Evolutionary conservation across 1,284 basidiomycete genomes (phyloP).

Genomic region (Microbotryum silenes-acaulis): DNA sequence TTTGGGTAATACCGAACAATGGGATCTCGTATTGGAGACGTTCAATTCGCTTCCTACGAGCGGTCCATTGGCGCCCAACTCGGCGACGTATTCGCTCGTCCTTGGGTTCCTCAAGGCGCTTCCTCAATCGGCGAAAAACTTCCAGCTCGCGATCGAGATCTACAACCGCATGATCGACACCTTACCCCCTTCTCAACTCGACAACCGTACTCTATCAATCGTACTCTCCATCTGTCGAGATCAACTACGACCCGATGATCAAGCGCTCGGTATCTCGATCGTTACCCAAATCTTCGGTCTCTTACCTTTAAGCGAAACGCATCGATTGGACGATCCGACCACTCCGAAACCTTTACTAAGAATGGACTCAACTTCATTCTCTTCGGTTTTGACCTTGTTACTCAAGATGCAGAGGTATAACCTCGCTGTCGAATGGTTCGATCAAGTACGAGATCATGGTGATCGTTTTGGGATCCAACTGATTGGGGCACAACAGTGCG

Average conservation of each 20-base stretch:
- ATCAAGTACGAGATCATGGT: conserved; percentile 24
- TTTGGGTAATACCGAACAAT: conserved; percentile 6
- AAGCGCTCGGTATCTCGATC: conserved; percentile 8
- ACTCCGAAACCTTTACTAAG: background rate
- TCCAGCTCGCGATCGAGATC: too few species aligned
- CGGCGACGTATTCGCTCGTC: conserved; percentile 16
- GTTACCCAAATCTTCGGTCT: conserved; percentile 15
- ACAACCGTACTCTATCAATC: conserved; percentile 3
- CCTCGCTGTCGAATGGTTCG: conserved; percentile 17
- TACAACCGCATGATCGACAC: background rate
- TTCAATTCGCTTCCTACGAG: conserved; percentile 14
- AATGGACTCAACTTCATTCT: conserved; percentile 24
- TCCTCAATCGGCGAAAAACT: too few species aligned
- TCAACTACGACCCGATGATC: conserved; percentile 2
- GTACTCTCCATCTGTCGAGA: conserved; percentile 11
- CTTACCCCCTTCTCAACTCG: conserved; percentile 3
- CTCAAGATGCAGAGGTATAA: conserved; percentile 20
- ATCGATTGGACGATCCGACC: conserved; percentile 6
- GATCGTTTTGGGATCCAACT: conserved; percentile 20
- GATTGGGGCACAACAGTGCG: conserved; percentile 22
- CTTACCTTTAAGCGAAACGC: background rate
- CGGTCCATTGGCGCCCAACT: conserved; percentile 5
- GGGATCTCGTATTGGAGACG: conserved; percentile 7
- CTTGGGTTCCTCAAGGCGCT: conserved; percentile 6
- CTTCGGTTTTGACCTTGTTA: conserved; percentile 16